A percentile compares a stretch with the other conserved stretches of the same genome.
Conservation (phyloP, 2,329 filamentous ascomycete genomes). For the Colletotrichum lupini region DNA sequence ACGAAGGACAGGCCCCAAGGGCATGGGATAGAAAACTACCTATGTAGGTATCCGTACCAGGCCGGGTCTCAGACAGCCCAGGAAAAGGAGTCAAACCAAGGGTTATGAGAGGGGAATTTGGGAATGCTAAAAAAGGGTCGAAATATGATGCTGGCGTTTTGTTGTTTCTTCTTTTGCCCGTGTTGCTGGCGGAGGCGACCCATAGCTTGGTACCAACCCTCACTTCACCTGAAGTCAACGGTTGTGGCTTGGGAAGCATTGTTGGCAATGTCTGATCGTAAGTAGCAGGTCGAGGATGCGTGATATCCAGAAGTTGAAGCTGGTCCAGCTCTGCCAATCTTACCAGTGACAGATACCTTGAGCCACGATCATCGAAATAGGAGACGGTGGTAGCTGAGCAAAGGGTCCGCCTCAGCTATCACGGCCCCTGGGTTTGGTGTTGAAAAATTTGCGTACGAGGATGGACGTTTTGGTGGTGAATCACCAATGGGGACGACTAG, state of each 20-base stretch:
- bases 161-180: neutral
- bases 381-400: neutral
- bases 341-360: neutral
- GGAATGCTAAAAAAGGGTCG: neutral
- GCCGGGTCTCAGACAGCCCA: neutral
- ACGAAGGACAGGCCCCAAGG: slow-evolving; percentile 7
- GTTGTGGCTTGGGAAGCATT: neutral
- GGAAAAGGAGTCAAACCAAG: slow-evolving; percentile 8
- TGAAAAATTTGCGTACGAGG: slow-evolving; percentile 29
- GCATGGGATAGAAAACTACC: neutral
- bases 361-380: neutral
- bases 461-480: slow-evolving; percentile 10
- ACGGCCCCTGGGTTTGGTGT: slow-evolving; percentile 10
- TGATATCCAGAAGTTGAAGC: neutral
- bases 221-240: neutral
- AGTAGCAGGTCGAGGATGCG: too few species aligned
- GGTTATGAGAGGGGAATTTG: slow-evolving; percentile 1
- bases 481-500: slow-evolving; percentile 26
- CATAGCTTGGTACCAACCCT: neutral
- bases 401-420: neutral
- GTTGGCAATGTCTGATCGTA: neutral
- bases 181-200: neutral
- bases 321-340: neutral
- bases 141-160: neutral
- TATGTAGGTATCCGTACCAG: neutral